Base-by-base conservation (phyloP, 306 rosid species). In the Gastrolobium bilobum region DNA sequence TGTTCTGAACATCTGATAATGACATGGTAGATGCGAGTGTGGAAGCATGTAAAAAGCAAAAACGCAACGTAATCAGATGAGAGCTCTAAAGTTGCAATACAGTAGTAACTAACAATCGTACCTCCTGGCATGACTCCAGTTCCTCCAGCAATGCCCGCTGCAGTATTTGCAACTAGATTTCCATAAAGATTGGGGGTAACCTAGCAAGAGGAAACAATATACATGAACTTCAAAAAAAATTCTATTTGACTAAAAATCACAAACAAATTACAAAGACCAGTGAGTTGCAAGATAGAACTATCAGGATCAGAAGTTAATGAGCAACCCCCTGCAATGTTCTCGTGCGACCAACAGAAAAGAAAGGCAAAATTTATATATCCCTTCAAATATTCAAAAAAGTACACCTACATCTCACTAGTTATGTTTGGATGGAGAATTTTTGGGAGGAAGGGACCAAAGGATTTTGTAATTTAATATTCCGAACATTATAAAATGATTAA, bases 111-210 rank as follows among this genome's bases (percentile, higher is more conserved):
- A 52, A 67, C 11, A 34, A 56, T 5, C 9, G 6, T 87, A 94
- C 99, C 99, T 89, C 99, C 99, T 1, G 99, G 99, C 99, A 94
- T 94, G 84, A 94, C 97, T 68, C 99, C 99, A 14, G 97, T 94
- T 83, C 99, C 98, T 83, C 97, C 98, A 71, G 95, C 97, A 83
- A 92, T 95, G 66, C 99, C 99, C 77, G 98, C 99, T 66, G 99
- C 99, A 52, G 98, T 95, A 77, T 95, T 95, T 85, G 99, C 96
- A 54, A 95, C 90, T 9, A 95, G 92, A 85, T 95, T 94, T 70
- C 99, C 99, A 59, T 95, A 95, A 26, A 92, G 98, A 86, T 95
- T 95, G 44, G 99, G 99, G 44, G 98, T 95, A 67, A 95, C 99
- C 99, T 95, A 74, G 52, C 80, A 87, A 82, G 77, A 50, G 31